phyloP scores from a whole-genome alignment of 2,329 filamentous ascomycete species.

The Didymella glomerata region DNA sequence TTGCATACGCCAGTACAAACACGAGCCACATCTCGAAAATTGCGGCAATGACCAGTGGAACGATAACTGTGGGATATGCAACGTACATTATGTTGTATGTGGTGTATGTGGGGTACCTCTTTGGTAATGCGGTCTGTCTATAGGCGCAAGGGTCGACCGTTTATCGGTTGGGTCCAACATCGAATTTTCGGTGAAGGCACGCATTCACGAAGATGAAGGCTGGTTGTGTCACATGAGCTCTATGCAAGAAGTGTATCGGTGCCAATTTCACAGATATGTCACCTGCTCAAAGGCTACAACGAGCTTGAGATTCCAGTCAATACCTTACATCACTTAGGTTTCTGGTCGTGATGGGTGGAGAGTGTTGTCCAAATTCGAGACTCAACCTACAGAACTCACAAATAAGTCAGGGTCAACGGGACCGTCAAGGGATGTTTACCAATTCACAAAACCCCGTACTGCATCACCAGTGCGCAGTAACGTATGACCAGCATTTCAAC shows the following conservation, averaged over 20 bases:
- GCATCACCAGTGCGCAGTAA: background rate
- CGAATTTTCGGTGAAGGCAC: background rate
- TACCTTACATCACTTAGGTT: background rate
- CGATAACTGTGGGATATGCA: background rate
- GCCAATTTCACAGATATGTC: background rate
- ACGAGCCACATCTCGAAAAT: slow-evolving; percentile 2
- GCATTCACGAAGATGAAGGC: background rate
- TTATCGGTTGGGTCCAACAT: background rate
- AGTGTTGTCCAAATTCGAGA: background rate
- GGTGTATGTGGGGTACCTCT: too few species aligned
- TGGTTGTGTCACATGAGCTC: too few species aligned
- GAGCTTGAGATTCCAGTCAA: background rate
- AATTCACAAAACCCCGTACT: background rate
- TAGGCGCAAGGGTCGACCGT: background rate
- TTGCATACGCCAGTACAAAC: slow-evolving; percentile 1
- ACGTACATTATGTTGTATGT: background rate
- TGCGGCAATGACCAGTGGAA: background rate
- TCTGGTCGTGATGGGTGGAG: background rate
- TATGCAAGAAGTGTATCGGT: background rate
- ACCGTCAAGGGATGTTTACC: background rate
- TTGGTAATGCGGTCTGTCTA: background rate
- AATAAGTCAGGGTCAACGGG: background rate
- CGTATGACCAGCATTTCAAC: background rate
- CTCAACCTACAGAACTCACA: background rate
- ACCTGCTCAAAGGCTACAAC: background rate